A percentile compares a stretch with the other conserved stretches of the same genome.
Evolutionary conservation across 371 early-diverging fungal genomes (phyloP).

Genomic region (Funneliformis caledonium): DNA sequence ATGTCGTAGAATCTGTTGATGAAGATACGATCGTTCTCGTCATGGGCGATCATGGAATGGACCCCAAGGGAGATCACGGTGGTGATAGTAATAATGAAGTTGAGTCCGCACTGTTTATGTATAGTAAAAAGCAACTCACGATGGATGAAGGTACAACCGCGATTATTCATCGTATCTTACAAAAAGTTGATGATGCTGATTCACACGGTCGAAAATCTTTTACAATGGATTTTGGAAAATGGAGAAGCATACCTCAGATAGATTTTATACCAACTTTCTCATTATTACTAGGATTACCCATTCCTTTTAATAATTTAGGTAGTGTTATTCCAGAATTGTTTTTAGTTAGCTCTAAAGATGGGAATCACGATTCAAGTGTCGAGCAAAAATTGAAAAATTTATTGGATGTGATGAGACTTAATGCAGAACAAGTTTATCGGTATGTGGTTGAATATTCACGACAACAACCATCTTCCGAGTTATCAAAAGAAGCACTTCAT

Average conservation of each 20-base stretch:
- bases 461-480: conserved; percentile 46
- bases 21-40: conserved; percentile 89
- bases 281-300: conserved; percentile 72
- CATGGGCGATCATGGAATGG: conserved; percentile 99
- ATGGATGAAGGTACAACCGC: not conserved
- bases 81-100: conserved; percentile 92
- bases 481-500: conserved; percentile 43
- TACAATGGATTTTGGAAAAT: conserved; percentile 35
- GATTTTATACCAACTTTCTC: conserved; percentile 84
- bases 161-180: conserved; percentile 17
- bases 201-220: not conserved
- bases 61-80: conserved; percentile 97
- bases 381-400: conserved; percentile 50
- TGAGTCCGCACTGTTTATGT: conserved; percentile 83
- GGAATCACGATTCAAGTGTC: conserved; percentile 13
- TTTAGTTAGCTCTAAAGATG: conserved; percentile 29
- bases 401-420: conserved; percentile 66
- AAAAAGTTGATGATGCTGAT: conserved; percentile 12
- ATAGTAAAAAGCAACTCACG: conserved; percentile 58
- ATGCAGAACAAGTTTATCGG: conserved; percentile 77
- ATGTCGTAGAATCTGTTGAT: conserved; percentile 72
- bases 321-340: conserved; percentile 77
- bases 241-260: conserved; percentile 67
- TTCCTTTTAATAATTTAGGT: conserved; percentile 88
- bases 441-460: conserved; percentile 66